Evolutionary conservation across 1,139 yeast species (phyloP), one percentile per base, ranked within the genome.

Genomic region (Yamadazyma atlantica): DNA sequence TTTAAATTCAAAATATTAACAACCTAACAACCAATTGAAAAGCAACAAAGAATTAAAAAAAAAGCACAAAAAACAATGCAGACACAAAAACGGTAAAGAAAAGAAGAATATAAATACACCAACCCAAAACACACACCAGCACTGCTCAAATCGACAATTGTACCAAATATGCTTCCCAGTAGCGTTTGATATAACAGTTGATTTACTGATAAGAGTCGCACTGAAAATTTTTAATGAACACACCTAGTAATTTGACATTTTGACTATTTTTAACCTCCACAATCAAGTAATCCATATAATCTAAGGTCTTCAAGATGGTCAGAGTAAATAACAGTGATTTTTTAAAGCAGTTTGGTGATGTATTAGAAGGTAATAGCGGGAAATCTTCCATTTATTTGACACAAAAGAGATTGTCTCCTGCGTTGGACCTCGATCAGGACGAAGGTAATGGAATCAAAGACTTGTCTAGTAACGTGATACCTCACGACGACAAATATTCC

Each of bases 371-470:
- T 22, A 67, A 67, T 45, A 55, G 57, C 29, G 77, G 76, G 10
- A 54, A 64, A 39, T 62, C 70, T 3, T 66, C 75, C 6, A 64
- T 71, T 10, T 69, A 69, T 49, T 46, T 71, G 36, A 66, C 73
- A 4, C 77, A 71, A 43, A 71, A 71, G 44, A 53, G 77, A 44
- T 56, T 71, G 35, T 35, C 58, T 0, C 50, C 62, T 5, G 50
- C 62, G 2, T 45, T 65, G 38, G 62, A 59, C 21, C 32, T 51
- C 22, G 51, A 46, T 32, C 38, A 26, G 8, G 16, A 18, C 6
- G 12, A 31, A 6, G 21, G 37, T 2, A 30, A 29, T 5, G 38
- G 33, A 6, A 39, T 47, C 6, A 48, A 44, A 34, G 75, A 70
- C 47, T 59, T 69, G 42, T 50, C 75, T 12, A 55, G 70, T 22